Evolutionary conservation across 1,139 yeast species (phyloP).

Genomic region (Zygoascus meyerae): DNA sequence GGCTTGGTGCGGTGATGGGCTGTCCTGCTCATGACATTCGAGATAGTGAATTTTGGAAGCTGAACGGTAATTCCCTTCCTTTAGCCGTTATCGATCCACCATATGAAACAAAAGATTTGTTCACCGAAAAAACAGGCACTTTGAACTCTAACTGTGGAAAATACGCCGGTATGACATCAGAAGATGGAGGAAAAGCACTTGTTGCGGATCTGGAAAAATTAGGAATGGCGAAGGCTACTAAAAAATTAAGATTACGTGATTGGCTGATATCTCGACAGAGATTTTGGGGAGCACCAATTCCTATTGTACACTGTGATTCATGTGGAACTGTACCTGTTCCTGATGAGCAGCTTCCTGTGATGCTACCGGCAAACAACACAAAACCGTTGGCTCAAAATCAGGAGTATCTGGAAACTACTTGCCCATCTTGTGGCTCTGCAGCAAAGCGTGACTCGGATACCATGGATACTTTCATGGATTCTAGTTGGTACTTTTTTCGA

Average conservation of each 20-base stretch:
- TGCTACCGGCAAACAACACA: slow-evolving; percentile 64
- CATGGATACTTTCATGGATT: slow-evolving; percentile 97
- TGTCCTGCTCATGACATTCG: slow-evolving; percentile 91
- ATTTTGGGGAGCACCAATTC: slow-evolving; percentile 98
- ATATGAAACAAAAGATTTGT: slow-evolving; percentile 36
- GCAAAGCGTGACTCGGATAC: slow-evolving; percentile 94
- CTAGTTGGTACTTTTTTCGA: slow-evolving; percentile 93
- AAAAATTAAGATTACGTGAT: slow-evolving; percentile 68
- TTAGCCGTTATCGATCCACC: slow-evolving; percentile 43
- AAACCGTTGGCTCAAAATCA: slow-evolving; percentile 61
- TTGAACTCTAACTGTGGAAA: slow-evolving; percentile 48
- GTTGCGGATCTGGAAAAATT: slow-evolving; percentile 38
- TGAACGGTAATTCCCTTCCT: slow-evolving; percentile 43
- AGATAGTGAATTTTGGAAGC: slow-evolving; percentile 73
- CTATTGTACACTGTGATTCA: slow-evolving; percentile 73
- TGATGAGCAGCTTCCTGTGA: slow-evolving; percentile 74
- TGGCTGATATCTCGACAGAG: slow-evolving; percentile 94
- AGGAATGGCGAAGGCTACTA: slow-evolving; percentile 43
- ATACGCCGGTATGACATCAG: slow-evolving; percentile 45
- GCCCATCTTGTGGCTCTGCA: slow-evolving; percentile 72
- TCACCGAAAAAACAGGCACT: slow-evolving; percentile 46
- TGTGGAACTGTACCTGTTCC: slow-evolving; percentile 95
- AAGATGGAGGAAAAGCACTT: slow-evolving; percentile 50
- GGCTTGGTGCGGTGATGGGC: slow-evolving; percentile 96
- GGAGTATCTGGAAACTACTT: slow-evolving; percentile 64